Evolutionary conservation across 177 flowering plant genomes (phyloP).

Genomic region (Vitis hybrid): DNA sequence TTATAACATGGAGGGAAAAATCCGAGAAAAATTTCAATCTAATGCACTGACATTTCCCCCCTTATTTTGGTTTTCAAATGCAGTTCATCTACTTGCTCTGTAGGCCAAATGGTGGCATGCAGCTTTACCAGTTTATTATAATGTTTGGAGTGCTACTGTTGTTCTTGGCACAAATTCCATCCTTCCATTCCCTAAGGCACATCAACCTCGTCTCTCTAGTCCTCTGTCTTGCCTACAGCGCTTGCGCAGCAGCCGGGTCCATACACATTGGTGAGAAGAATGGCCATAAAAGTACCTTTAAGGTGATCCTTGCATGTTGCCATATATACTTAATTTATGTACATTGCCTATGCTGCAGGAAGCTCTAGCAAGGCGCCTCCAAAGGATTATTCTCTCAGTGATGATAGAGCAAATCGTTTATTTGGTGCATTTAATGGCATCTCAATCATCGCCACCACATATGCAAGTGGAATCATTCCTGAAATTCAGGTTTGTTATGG

Average conservation of each 20-base stretch:
- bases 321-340: too few species aligned
- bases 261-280: slow-evolving; percentile 22
- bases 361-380: slow-evolving; percentile 22
- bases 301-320: too few species aligned
- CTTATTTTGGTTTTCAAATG: neutral
- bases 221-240: slow-evolving; percentile 27
- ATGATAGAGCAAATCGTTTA: slow-evolving; percentile 14
- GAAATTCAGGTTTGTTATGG: slow-evolving; percentile 46
- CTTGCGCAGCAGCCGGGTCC: slow-evolving; percentile 27
- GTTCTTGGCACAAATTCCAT: slow-evolving; percentile 32
- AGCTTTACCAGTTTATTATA: slow-evolving; percentile 22
- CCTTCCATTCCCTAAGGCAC: slow-evolving; percentile 35
- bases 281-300: neutral
- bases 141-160: slow-evolving; percentile 22
- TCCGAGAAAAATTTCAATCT: too few species aligned
- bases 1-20: neutral
- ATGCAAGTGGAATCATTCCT: slow-evolving; percentile 49
- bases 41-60: neutral
- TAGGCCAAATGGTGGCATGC: slow-evolving; percentile 25
- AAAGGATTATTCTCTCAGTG: slow-evolving; percentile 33
- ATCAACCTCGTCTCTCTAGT: slow-evolving; percentile 30
- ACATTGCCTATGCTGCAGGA: slow-evolving; percentile 14
- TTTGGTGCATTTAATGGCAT: slow-evolving; percentile 41
- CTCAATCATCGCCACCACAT: slow-evolving; percentile 52
- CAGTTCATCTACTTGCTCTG: slow-evolving; percentile 26